Evolutionary conservation across 495 filamentous ascomycete species (phyloP), one percentile per base, ranked within the genome.

Genomic region (Penicillium daleae): DNA sequence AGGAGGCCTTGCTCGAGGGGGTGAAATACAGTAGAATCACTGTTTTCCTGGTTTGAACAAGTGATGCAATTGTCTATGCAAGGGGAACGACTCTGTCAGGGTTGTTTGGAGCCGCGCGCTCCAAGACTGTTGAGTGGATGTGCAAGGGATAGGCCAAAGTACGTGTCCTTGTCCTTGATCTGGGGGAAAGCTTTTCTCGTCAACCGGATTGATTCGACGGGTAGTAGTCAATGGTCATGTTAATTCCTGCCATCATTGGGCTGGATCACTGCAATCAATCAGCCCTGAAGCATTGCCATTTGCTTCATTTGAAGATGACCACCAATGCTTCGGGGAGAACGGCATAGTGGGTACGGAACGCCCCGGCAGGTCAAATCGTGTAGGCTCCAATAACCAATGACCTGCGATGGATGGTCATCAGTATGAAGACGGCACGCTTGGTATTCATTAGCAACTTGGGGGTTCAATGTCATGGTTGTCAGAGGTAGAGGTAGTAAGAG

Each of bases 111-210:
- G 62, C 58, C 46, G 37, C 42, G 33, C 56, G 40, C 40, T 22
- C 40, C 39, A 31, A 62, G 37, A 40, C 22, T 22, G 32, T 66
- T 65, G 56, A 59, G 51, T 58, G 33, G 51, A 51, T 63, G 33
- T 48, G 69, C 67, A 72, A 72, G 69, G 69, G 69, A 67, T 72
- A 67, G 69, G 32, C 65, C 69, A 71, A n/a, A 64, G 66, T 72
- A 70, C 69, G 58, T 66, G 64, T 64, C 64, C 56, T 59, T 22
- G 37, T 54, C 60, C 56, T 53, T 40, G 56, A 62, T 46, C 24
- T 27, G 29, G 32, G 5, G 52, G 3, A 9, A 26, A 27, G 24
- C 4, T 15, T 13, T 10, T 48, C 19, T 27, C 13, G 46, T 29
- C 46, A 29, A 27, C 24, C 15, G 24, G 3, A 2, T 50, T 6